These are phyloP conservation scores for Isatis lusitanica DNA, from an alignment of 441 rosid genomes.

Conservation along the genomic window DNA sequence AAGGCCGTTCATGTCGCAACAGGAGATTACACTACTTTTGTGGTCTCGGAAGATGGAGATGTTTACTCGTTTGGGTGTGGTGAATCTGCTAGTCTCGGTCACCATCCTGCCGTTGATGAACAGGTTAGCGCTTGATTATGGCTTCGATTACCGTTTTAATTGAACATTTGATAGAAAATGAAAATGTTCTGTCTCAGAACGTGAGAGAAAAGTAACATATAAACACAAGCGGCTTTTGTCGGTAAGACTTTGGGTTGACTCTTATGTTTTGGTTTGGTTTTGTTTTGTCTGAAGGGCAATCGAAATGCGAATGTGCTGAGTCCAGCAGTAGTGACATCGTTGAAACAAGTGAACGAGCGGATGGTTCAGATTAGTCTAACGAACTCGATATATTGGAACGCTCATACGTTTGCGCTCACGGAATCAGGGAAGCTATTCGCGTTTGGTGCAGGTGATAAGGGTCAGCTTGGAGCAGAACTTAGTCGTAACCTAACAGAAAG, in stretches of 20 bases:
- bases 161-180: too few species aligned
- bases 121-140: slow-evolving; percentile 45
- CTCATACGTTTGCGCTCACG: slow-evolving; percentile 89
- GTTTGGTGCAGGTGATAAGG: slow-evolving; percentile 92
- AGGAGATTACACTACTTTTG: slow-evolving; percentile 92
- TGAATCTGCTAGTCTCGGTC: slow-evolving; percentile 93
- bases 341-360: slow-evolving; percentile 70
- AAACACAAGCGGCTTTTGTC: not conserved
- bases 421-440: slow-evolving; percentile 86
- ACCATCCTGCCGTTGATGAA: slow-evolving; percentile 55
- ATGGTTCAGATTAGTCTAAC: slow-evolving; percentile 87
- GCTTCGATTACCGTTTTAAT: not conserved
- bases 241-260: not conserved
- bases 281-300: slow-evolving; percentile 46
- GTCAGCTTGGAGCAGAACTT: slow-evolving; percentile 90
- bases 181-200: not conserved
- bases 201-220: not conserved
- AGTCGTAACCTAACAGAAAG: slow-evolving; percentile 64
- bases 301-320: slow-evolving; percentile 69
- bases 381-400: slow-evolving; percentile 83
- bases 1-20: slow-evolving; percentile 93
- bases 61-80: slow-evolving; percentile 95
- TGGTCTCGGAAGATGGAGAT: slow-evolving; percentile 82
- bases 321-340: slow-evolving; percentile 72
- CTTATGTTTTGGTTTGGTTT: not conserved